phyloP scores from a whole-genome alignment of 2,329 filamentous ascomycete species.

The Moelleriella libera region DNA sequence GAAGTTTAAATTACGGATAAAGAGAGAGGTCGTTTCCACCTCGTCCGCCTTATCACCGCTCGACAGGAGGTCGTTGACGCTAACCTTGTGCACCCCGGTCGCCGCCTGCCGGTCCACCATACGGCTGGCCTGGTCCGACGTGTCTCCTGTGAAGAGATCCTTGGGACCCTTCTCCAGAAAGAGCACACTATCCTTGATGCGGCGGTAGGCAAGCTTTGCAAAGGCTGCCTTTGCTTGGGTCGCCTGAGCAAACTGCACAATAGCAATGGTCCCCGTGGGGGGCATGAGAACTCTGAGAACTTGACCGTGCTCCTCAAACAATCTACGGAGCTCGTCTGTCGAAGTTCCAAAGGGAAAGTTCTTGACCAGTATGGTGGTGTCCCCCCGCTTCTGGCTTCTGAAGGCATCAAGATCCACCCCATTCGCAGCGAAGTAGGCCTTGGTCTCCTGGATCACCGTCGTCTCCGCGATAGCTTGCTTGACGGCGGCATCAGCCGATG shows the following conservation, averaged over 20 bases:
- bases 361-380: conserved; percentile 81
- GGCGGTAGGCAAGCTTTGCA: conserved; percentile 71
- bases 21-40: conserved; percentile 62
- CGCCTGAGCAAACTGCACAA: conserved; percentile 73
- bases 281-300: conserved; percentile 80
- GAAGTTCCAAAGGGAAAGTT: conserved; percentile 83
- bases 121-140: conserved; percentile 13
- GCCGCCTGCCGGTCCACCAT: conserved; percentile 18
- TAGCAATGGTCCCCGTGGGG: conserved; percentile 81
- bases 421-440: conserved; percentile 75
- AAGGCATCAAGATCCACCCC: conserved; percentile 89
- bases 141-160: conserved; percentile 47
- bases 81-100: conserved; percentile 43
- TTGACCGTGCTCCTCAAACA: conserved; percentile 78
- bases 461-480: conserved; percentile 97
- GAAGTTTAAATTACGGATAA: conserved; percentile 91
- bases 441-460: conserved; percentile 90
- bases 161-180: conserved; percentile 91
- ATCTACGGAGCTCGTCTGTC: conserved; percentile 59
- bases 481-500: conserved; percentile 82
- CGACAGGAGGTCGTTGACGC: conserved; percentile 54
- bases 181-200: conserved; percentile 79
- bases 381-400: conserved; percentile 70
- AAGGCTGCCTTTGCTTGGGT: conserved; percentile 76
- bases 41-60: conserved; percentile 37